A percentile compares a stretch with the other conserved stretches of the same genome.
phyloP scores from a whole-genome alignment of 164 flowering plant genomes.

The Piper betle region DNA sequence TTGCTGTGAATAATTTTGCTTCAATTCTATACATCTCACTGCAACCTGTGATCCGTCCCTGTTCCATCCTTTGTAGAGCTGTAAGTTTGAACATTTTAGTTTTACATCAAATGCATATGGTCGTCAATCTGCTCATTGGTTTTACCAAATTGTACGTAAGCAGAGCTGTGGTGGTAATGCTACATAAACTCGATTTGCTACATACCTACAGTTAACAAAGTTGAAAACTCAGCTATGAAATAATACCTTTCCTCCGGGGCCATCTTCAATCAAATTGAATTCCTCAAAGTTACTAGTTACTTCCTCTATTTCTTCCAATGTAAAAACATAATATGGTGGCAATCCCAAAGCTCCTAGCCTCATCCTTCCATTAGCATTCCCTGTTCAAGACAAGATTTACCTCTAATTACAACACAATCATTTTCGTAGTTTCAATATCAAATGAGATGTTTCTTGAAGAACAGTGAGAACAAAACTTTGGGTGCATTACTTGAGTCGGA shows the following conservation, averaged over 20 bases:
- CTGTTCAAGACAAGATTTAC: conserved; percentile 16
- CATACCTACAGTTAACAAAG: no score
- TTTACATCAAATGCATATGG: not conserved
- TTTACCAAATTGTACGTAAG: no score
- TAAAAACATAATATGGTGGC: conserved; percentile 49
- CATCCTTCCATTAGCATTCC: conserved; percentile 38
- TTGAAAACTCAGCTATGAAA: no score
- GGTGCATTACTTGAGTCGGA: conserved; percentile 40
- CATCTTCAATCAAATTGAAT: conserved; percentile 49
- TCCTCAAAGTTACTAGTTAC: conserved; percentile 52
- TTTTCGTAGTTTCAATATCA: no score
- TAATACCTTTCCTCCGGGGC: conserved; percentile 61
- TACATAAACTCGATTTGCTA: no score
- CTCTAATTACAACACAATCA: not conserved
- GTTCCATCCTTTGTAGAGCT: conserved; percentile 69
- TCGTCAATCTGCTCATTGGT: no score
- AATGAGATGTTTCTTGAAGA: no score
- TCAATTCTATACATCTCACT: conserved; percentile 47
- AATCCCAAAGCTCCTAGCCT: conserved; percentile 42
- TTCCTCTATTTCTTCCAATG: conserved; percentile 74
- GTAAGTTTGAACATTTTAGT: conserved; percentile 10
- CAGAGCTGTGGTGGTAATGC: no score
- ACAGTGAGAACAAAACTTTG: no score
- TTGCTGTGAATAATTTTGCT: conserved; percentile 41
- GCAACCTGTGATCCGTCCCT: conserved; percentile 48